Evolutionary conservation across 2,329 filamentous ascomycete genomes (phyloP), one percentile per base, ranked within the genome.

Genomic region (Monosporascus sp.): DNA sequence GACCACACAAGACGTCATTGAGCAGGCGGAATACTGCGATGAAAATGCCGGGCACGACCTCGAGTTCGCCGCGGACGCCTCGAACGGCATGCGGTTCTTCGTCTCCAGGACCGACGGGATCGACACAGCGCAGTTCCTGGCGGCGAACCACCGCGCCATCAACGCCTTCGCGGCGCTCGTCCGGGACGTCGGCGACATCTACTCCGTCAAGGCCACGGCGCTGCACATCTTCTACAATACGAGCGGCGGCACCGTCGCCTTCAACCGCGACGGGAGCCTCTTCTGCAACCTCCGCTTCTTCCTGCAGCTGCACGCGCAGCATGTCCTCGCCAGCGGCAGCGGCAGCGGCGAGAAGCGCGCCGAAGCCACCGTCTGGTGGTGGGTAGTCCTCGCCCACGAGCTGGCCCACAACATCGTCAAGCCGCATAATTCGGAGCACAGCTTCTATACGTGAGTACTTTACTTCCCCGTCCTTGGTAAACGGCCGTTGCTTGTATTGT

Each of bases 271-370:
- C 40, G 92, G 93, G 38, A 90, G 87, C 63, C 82, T 99, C 31
- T 99, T 97, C 75, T 97, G 91, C 77, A 99, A 99, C 66, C 81
- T 96, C 59, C 81, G 90, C 19, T 96, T 90, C 76, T 97, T 92
- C 69, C 73, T 87, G 56, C 85, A 93, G 64, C 72, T 97, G 34
- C 93, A 97, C 65, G 76, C 83, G 45, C 64, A 73, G 16, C 70
- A 76, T 57, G 69, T 84, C 22, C 44, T 60, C 50, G 22, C 41
- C 41, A 22, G 66, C 48, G 24, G 58, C 20, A 22, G 14, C 41
- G 3, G 41, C 41, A 26, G 20, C 41, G 68, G 69, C 2, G 73
- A 78, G 51, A 81, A 75, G 17, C 84, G 76, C 66, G 77, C 83
- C 4, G 88, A 94, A 56, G 90, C 90, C 3, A 76, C 84, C 53